A percentile compares a stretch with the other conserved stretches of the same genome.
Evolutionary conservation across 176 grass and related monocot species (phyloP).

Genomic region (Oryza coarctata): DNA sequence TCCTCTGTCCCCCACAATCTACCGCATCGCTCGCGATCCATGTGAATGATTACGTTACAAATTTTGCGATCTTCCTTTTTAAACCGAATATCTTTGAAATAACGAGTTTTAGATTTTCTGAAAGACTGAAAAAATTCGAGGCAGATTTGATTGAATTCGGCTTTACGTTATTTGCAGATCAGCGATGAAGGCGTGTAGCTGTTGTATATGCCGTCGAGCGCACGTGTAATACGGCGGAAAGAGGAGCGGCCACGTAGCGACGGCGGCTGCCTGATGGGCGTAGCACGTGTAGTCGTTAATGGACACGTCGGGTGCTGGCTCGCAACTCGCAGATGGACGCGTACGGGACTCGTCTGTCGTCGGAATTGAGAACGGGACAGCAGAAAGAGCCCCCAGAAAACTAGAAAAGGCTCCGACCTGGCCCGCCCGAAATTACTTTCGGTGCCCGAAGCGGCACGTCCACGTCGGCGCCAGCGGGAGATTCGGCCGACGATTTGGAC

Average conservation of each 20-base stretch:
- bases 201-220: neutral
- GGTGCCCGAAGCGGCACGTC: slow-evolving; percentile 30
- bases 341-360: neutral
- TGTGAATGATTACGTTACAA: neutral
- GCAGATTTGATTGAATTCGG: neutral
- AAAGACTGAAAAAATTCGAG: neutral
- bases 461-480: slow-evolving; percentile 40
- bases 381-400: neutral
- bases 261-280: neutral
- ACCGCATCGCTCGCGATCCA: neutral
- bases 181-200: neutral
- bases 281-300: slow-evolving; percentile 20
- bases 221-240: neutral
- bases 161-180: neutral
- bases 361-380: neutral
- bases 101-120: neutral
- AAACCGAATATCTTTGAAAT: neutral
- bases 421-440: slow-evolving; percentile 21
- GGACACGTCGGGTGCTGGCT: slow-evolving; percentile 19
- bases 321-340: neutral
- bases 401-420: slow-evolving; percentile 6
- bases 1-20: neutral
- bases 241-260: neutral
- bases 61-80: neutral
- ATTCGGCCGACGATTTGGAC: neutral